Evolutionary conservation across 1,284 basidiomycete genomes (phyloP).

Genomic region (Trichosporon ovoides): DNA sequence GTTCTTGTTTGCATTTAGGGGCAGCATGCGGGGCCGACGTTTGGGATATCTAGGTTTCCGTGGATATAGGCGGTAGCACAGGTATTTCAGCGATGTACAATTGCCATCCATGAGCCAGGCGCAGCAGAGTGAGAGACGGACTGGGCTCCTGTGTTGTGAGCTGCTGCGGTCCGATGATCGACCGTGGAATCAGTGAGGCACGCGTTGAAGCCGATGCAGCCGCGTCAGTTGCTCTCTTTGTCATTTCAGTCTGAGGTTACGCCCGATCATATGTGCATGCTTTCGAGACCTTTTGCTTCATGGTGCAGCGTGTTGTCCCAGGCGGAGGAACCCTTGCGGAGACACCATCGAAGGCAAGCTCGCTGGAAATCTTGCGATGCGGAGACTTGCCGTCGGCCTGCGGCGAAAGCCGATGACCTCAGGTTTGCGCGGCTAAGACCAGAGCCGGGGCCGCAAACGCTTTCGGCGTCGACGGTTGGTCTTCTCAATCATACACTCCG

Average conservation of each 20-base stretch:
- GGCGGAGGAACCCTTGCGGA: too few species aligned
- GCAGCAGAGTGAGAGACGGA: not conserved
- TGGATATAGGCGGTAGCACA: constrained; percentile 5
- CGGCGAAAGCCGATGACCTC: not conserved
- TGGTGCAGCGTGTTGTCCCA: too few species aligned
- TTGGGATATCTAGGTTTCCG: constrained; percentile 16
- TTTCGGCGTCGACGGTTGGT: not conserved
- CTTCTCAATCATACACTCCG: not conserved
- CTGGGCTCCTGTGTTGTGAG: not conserved
- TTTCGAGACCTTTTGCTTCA: not conserved
- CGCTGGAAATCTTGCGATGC: not conserved
- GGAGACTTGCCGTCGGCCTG: not conserved
- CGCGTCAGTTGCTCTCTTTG: not conserved
- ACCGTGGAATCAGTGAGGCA: too few species aligned
- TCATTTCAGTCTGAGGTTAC: not conserved
- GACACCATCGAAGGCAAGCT: not conserved
- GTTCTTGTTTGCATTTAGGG: constrained; percentile 21
- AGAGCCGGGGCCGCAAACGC: not conserved
- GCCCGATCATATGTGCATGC: not conserved
- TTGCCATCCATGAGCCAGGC: constrained; percentile 16
- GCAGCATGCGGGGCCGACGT: constrained; percentile 22
- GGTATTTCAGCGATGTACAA: constrained; percentile 23
- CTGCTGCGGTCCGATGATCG: too few species aligned
- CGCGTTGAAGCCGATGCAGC: too few species aligned
- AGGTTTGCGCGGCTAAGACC: not conserved